A percentile compares a stretch with the other conserved stretches of the same genome.
Evolutionary conservation across 495 filamentous ascomycete species (phyloP).

Genomic region (Talaromyces nanjingensis): DNA sequence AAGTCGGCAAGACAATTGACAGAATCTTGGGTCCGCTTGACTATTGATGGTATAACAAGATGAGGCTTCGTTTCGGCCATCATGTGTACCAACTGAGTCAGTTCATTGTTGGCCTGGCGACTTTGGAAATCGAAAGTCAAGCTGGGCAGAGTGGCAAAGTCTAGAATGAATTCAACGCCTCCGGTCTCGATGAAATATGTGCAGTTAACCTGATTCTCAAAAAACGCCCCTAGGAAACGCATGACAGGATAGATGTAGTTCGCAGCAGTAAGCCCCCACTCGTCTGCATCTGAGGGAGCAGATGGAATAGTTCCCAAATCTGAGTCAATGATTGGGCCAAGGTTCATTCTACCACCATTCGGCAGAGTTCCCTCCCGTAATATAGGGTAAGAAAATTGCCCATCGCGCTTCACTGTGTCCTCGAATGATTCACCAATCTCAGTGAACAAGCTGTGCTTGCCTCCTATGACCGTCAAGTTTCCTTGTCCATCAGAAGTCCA

Average conservation of each 20-base stretch:
- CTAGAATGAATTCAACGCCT: constrained; percentile 77
- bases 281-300: constrained; percentile 42
- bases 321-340: constrained; percentile 26
- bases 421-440: constrained; percentile 28
- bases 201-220: constrained; percentile 69
- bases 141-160: constrained; percentile 72
- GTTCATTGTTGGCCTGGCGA: constrained; percentile 52
- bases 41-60: constrained; percentile 69
- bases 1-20: constrained; percentile 63
- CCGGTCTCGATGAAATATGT: constrained; percentile 67
- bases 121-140: constrained; percentile 69
- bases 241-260: constrained; percentile 70
- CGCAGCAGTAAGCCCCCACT: constrained; percentile 42
- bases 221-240: constrained; percentile 70
- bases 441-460: constrained; percentile 25
- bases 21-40: constrained; percentile 63
- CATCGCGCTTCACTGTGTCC: constrained; percentile 20
- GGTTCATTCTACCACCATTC: constrained; percentile 28
- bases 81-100: constrained; percentile 67
- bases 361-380: constrained; percentile 28
- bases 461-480: constrained; percentile 23
- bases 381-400: constrained; percentile 24
- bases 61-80: constrained; percentile 80
- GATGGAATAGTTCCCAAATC: constrained; percentile 23
- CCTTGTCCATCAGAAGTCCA: constrained; percentile 49